These are phyloP conservation scores for Neofusicoccum parvum DNA, from an alignment of 2,329 filamentous ascomycete genomes.

Conservation along the genomic window DNA sequence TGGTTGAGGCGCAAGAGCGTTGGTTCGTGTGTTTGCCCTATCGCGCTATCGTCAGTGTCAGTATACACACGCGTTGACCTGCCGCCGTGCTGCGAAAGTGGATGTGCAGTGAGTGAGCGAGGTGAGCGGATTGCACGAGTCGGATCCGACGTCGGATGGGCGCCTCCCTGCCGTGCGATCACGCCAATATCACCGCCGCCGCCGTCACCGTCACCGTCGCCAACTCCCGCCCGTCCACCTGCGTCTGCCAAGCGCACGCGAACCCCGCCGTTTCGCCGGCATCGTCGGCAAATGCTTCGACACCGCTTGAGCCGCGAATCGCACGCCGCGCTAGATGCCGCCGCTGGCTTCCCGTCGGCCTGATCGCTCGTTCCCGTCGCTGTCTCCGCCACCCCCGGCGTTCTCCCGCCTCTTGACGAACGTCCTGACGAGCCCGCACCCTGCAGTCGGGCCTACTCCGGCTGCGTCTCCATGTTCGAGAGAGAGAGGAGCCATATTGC, in stretches of 20 bases:
- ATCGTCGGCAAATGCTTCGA: background rate
- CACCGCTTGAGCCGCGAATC: background rate
- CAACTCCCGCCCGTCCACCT: background rate
- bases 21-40: background rate
- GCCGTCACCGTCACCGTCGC: background rate
- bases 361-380: background rate
- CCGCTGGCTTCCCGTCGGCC: background rate
- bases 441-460: constrained; percentile 6
- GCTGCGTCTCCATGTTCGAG: background rate
- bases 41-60: background rate
- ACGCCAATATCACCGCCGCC: constrained; percentile 8
- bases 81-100: background rate
- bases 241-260: background rate
- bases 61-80: background rate
- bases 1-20: background rate
- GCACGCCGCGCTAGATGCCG: no score
- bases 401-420: background rate
- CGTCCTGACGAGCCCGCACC: background rate
- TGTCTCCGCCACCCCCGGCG: background rate
- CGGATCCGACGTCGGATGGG: background rate
- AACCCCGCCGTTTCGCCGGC: background rate
- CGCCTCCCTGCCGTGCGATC: background rate
- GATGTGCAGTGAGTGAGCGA: background rate
- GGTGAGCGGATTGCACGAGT: background rate
- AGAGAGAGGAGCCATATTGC: background rate